A percentile compares a stretch with the other conserved stretches of the same genome.
phyloP scores from a whole-genome alignment of 768 basidiomycete genomes.

The Rhodotorula paludigena region DNA sequence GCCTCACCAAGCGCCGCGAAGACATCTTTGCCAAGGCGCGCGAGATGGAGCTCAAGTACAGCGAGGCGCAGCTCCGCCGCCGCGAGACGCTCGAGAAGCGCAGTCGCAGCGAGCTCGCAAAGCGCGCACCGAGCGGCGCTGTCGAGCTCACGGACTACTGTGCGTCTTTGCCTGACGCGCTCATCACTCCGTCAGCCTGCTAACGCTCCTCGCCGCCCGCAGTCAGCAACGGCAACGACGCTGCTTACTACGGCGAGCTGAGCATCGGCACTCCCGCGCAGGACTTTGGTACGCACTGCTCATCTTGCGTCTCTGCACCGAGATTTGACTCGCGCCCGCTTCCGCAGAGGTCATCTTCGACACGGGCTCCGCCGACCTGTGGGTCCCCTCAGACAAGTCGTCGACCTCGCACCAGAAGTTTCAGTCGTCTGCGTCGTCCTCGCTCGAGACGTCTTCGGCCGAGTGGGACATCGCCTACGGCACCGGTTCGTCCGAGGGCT shows the following conservation, averaged over 20 bases:
- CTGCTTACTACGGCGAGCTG: slow-evolving; percentile 29
- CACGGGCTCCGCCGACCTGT: slow-evolving; percentile 25
- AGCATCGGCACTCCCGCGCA: slow-evolving; percentile 31
- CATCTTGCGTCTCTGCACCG: neutral
- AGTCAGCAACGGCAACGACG: slow-evolving; percentile 36
- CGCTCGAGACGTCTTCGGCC: slow-evolving; percentile 20
- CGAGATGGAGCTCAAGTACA: slow-evolving; percentile 15
- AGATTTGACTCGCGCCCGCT: neutral
- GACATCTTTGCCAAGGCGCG: slow-evolving; percentile 15
- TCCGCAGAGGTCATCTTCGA: slow-evolving; percentile 18
- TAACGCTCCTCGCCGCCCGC: neutral
- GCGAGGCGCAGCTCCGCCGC: neutral
- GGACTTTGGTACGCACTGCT: slow-evolving; percentile 2
- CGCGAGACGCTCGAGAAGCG: neutral
- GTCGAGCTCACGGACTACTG: slow-evolving; percentile 35
- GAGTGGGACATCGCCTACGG: slow-evolving; percentile 38
- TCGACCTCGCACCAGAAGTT: slow-evolving; percentile 31
- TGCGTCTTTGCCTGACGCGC: neutral
- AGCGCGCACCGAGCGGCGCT: slow-evolving; percentile 20
- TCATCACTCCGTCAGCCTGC: neutral
- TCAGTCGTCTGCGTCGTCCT: neutral
- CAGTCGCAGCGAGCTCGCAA: slow-evolving; percentile 5
- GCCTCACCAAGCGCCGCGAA: slow-evolving; percentile 16
- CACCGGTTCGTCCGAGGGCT: slow-evolving; percentile 22
- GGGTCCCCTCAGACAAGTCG: slow-evolving; percentile 18